A percentile compares a stretch with the other conserved stretches of the same genome.
phyloP scores from a whole-genome alignment of 225 moss, liverwort and hornwort genomes.

The Antitrichia curtipendula region DNA sequence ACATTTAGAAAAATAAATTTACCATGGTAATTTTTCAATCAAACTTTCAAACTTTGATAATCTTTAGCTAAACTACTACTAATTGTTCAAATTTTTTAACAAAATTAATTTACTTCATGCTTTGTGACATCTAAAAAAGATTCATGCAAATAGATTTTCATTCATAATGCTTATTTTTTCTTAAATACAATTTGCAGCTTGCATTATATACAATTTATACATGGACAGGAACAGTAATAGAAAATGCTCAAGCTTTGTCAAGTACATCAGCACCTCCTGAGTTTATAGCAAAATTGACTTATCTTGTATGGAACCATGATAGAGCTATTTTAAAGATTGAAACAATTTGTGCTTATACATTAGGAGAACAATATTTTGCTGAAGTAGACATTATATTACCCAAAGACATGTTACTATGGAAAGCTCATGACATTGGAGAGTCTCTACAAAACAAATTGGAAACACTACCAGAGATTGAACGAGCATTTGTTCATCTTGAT shows the following conservation, averaged over 20 bases:
- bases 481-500: constrained; percentile 91
- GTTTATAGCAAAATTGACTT: constrained; percentile 65
- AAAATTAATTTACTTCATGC: neutral
- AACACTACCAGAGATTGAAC: constrained; percentile 71
- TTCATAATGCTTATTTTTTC: neutral
- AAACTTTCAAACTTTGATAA: neutral
- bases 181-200: constrained; percentile 22
- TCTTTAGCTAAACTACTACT: neutral
- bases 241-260: constrained; percentile 69
- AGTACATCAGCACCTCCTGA: constrained; percentile 56
- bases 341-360: constrained; percentile 71
- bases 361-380: constrained; percentile 70
- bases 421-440: constrained; percentile 85
- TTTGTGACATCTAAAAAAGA: neutral
- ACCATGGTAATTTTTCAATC: neutral
- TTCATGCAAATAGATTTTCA: neutral
- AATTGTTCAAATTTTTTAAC: neutral
- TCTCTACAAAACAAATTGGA: constrained; percentile 81
- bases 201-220: constrained; percentile 80
- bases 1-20: neutral
- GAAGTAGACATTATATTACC: constrained; percentile 82
- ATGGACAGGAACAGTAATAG: constrained; percentile 56
- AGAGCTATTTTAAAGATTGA: constrained; percentile 63
- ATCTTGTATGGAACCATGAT: constrained; percentile 90
- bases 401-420: constrained; percentile 57